Evolutionary conservation across 2,329 filamentous ascomycete species (phyloP).

Genomic region (Raffaelea deltoideospora): DNA sequence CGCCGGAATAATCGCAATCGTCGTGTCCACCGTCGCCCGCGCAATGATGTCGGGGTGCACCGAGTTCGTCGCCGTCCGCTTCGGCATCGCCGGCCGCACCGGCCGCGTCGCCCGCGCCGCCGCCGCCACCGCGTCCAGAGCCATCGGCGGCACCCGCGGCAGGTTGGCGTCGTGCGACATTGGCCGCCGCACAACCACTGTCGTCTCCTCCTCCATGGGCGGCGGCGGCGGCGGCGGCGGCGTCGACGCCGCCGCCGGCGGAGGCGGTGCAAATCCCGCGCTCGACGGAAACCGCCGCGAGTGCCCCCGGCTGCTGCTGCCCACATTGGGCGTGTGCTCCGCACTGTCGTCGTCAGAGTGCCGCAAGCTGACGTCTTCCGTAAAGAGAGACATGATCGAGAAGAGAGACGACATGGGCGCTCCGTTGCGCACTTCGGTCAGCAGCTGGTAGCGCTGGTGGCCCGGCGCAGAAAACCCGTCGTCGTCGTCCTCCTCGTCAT

Average conservation of each 20-base stretch:
- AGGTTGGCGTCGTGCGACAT: too few species aligned
- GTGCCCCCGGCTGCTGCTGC: slow-evolving; percentile 16
- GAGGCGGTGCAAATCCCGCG: slow-evolving; percentile 16
- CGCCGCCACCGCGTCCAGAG: slow-evolving; percentile 40
- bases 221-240: slow-evolving; percentile 12
- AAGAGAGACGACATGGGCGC: slow-evolving; percentile 98
- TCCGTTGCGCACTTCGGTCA: slow-evolving; percentile 95
- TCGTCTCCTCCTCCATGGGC: slow-evolving; percentile 9
- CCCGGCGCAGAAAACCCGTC: slow-evolving; percentile 29
- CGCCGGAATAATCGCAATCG: slow-evolving; percentile 94
- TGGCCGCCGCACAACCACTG: neutral
- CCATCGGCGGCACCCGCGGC: slow-evolving; percentile 58
- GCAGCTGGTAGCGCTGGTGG: slow-evolving; percentile 78
- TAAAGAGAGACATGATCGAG: slow-evolving; percentile 92
- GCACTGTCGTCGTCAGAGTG: slow-evolving; percentile 49
- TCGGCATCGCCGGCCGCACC: slow-evolving; percentile 27
- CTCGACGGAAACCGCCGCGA: slow-evolving; percentile 14
- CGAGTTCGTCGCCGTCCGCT: slow-evolving; percentile 46
- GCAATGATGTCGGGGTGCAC: slow-evolving; percentile 95
- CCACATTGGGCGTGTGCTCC: slow-evolving; percentile 13
- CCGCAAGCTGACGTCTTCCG: slow-evolving; percentile 76
- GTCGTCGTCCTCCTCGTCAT: slow-evolving; percentile 32
- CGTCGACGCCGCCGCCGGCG: slow-evolving; percentile 25
- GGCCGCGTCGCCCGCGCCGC: too few species aligned
- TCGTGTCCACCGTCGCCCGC: slow-evolving; percentile 90